Base-by-base conservation (phyloP, 140 eudicot species). In the Flaveria floridana region DNA sequence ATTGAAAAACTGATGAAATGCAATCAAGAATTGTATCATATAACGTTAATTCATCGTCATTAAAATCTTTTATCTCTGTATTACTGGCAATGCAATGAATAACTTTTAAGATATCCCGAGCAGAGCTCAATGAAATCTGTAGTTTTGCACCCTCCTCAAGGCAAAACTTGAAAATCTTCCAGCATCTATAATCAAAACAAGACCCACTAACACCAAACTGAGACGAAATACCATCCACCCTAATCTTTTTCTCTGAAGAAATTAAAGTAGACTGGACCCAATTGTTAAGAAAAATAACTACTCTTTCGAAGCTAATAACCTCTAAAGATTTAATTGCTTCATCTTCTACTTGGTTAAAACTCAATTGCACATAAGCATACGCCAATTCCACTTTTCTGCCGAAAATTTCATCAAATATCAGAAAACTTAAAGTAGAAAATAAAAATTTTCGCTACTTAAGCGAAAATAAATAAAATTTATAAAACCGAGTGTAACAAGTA, bases 351-450 rank as follows among this genome's bases (percentile, higher is more conserved):
- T 78, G 73, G 44, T 1, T 28, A 30, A 4, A 68, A 41, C 84
- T 79, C 53, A 76, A 86, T 2, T 84, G 84, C 85, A 90, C 94
- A 82, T 79, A 88, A 37, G 73, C 82, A 83, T 76, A 81, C 19
- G 95, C 96, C 80, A 90, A 55, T 48, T 82, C 90, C 68, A 94
- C 86, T 84, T 94, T 86, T 72, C 98, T 93, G 97, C 87, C 7
- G 28, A 18, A 55, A 18, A 55, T 44, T 47, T 23, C 26, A 37
- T 71, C 71, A 55, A 64, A 20, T 13, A 56, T 78, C 46, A 69
- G 56, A 74, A 10, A 67, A 3, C 0, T 55, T 28, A 9, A 50
- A 50, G 2, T 6, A 14, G 56, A 50, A 14, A 8, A 0, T 1
- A 10, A 2, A 2, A 12, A 11, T 3, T 0, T 53, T 53, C 11